phyloP scores from a whole-genome alignment of 2,329 filamentous ascomycete genomes.

The Colletotrichum trifolii region DNA sequence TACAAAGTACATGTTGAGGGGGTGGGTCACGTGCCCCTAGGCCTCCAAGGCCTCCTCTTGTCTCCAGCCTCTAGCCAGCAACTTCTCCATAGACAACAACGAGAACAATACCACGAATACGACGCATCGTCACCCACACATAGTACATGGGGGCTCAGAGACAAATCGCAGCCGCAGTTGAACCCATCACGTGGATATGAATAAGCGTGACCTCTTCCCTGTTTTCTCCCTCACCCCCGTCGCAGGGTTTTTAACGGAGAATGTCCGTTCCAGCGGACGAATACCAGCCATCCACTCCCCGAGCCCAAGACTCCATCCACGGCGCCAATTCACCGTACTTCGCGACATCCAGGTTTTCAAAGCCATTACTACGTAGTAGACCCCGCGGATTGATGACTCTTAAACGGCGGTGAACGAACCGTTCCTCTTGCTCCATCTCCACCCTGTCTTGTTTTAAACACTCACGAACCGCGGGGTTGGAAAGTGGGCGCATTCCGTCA shows the following conservation, averaged over 20 bases:
- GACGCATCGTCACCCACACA: no score
- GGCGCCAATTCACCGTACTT: constrained; percentile 32
- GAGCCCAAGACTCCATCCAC: constrained; percentile 12
- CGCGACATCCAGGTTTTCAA: background rate
- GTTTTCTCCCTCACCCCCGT: constrained; percentile 5
- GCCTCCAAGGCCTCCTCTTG: no score
- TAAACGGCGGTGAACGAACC: constrained; percentile 33
- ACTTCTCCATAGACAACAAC: no score
- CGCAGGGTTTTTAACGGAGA: background rate
- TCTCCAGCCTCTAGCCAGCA: no score
- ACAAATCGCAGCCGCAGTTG: constrained; percentile 29
- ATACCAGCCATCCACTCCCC: background rate
- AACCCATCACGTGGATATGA: constrained; percentile 31
- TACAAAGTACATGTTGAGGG: background rate
- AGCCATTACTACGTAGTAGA: background rate
- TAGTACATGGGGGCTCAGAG: background rate
- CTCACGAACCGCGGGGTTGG: constrained; percentile 22
- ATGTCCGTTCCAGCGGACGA: constrained; percentile 14
- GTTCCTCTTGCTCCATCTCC: background rate
- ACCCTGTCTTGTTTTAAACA: background rate
- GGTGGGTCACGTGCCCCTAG: no score
- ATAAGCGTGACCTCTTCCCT: constrained; percentile 23
- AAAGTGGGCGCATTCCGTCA: constrained; percentile 24
- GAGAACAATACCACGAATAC: no score
- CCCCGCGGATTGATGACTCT: constrained; percentile 25